Conservation (phyloP, 2,329 filamentous ascomycete species). For the Tolypocladium sp. region DNA sequence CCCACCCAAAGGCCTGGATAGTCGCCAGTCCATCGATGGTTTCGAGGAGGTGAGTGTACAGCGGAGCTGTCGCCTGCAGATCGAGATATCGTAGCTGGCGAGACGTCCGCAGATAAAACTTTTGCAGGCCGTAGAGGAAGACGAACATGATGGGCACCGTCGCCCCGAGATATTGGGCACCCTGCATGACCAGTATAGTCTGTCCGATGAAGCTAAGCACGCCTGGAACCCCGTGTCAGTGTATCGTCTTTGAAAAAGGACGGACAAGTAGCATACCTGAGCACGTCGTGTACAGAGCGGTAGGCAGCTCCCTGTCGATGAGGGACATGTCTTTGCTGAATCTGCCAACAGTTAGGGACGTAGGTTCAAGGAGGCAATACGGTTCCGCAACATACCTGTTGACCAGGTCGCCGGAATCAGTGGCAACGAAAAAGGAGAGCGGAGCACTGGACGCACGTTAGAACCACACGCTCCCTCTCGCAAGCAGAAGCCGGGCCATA, state of each 20-base stretch:
- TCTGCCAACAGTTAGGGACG: not conserved
- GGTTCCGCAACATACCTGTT: not conserved
- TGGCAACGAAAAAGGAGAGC: conserved; percentile 1
- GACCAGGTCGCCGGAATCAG: not conserved
- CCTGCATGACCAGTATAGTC: not conserved
- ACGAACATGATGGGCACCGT: conserved; percentile 28
- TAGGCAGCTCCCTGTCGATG: not conserved
- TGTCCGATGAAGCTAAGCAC: not conserved
- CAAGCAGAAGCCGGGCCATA: not conserved
- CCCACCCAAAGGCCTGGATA: conserved; percentile 41
- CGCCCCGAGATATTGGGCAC: conserved; percentile 29
- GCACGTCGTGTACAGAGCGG: not conserved
- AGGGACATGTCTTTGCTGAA: conserved; percentile 4
- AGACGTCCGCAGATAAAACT: conserved; percentile 22
- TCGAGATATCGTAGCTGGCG: conserved; percentile 26
- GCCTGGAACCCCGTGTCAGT: not conserved
- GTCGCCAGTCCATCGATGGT: conserved; percentile 36
- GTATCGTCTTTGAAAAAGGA: not conserved
- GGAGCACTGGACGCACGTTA: not conserved
- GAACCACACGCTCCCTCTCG: not conserved
- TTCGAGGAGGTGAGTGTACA: conserved; percentile 29
- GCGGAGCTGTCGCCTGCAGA: conserved; percentile 24
- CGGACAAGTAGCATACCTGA: not conserved
- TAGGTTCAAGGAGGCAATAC: not conserved
- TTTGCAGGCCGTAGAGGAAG: conserved; percentile 13